Evolutionary conservation across 352 stramenopile genomes (phyloP).

Genomic region (Blastocystis sp.): DNA sequence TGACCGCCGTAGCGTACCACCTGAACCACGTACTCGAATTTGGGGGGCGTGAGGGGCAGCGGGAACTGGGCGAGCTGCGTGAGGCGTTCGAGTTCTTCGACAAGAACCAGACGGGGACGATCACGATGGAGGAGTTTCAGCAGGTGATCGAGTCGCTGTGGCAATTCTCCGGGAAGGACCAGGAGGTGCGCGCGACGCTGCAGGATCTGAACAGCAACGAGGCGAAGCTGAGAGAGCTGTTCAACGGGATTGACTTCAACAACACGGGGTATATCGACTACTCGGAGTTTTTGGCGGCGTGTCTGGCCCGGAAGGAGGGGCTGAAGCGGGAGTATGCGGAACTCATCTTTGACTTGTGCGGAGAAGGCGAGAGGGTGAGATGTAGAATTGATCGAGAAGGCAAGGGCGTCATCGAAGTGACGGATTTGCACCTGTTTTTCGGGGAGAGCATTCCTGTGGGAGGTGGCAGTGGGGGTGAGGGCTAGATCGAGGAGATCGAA

Average conservation of each 20-base stretch:
- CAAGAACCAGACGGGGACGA: conserved; percentile 20
- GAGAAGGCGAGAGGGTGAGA: too few species aligned
- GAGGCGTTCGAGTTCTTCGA: conserved; percentile 53
- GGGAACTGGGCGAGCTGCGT: conserved; percentile 10
- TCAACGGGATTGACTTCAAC: conserved; percentile 60
- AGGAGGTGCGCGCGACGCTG: not conserved
- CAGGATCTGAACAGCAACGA: conserved; percentile 13
- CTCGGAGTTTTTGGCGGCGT: conserved; percentile 58
- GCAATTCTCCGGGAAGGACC: not conserved
- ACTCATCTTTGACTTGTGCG: conserved; percentile 49
- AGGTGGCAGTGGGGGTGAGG: not conserved
- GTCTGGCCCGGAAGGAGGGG: conserved; percentile 59
- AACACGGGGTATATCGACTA: conserved; percentile 54
- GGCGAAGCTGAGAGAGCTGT: conserved; percentile 1
- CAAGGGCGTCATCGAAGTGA: conserved; percentile 27
- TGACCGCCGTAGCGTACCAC: conserved; percentile 57
- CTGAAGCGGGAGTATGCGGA: conserved; percentile 62
- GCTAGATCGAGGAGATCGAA: conserved; percentile 32
- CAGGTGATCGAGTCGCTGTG: conserved; percentile 25
- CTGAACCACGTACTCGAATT: conserved; percentile 5
- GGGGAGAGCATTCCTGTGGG: conserved; percentile 53
- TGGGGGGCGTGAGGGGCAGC: not conserved
- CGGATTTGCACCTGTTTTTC: conserved; percentile 40
- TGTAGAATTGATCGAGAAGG: conserved; percentile 43
- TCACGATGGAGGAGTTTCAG: conserved; percentile 53